phyloP scores from a whole-genome alignment of 2,329 filamentous ascomycete species.

The Phyllosticta paracitricarpa region DNA sequence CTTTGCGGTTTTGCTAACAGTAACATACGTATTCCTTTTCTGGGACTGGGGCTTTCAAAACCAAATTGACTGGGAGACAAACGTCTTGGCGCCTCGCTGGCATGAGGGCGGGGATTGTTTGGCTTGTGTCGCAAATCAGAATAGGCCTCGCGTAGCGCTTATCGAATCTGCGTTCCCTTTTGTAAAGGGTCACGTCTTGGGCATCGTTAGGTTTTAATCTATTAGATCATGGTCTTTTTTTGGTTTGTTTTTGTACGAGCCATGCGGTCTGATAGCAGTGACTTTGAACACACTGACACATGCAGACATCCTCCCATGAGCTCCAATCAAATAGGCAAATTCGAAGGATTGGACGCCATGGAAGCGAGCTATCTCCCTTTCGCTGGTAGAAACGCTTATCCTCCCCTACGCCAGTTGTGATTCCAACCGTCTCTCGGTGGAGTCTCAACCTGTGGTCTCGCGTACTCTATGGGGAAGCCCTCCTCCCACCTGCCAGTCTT shows the following conservation, averaged over 20 bases:
- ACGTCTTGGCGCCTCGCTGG: neutral
- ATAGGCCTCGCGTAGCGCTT: neutral
- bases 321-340: no score
- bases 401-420: slow-evolving; percentile 63
- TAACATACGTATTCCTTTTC: neutral
- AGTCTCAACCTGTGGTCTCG: slow-evolving; percentile 71
- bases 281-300: neutral
- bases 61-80: neutral
- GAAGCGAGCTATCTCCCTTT: neutral
- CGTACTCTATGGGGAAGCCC: slow-evolving; percentile 80
- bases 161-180: neutral
- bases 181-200: neutral
- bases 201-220: neutral
- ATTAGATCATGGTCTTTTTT: neutral
- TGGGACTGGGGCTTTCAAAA: neutral
- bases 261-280: neutral
- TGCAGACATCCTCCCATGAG: no score
- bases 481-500: slow-evolving; percentile 72
- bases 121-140: neutral
- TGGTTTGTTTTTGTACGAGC: neutral
- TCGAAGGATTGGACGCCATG: no score
- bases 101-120: neutral
- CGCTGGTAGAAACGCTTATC: neutral
- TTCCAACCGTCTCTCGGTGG: slow-evolving; percentile 79
- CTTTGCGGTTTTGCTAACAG: neutral